These are phyloP conservation scores for Gryganskiella cystojenkinii DNA, from an alignment of 192 early-diverging fungal genomes.

Conservation along the genomic window DNA sequence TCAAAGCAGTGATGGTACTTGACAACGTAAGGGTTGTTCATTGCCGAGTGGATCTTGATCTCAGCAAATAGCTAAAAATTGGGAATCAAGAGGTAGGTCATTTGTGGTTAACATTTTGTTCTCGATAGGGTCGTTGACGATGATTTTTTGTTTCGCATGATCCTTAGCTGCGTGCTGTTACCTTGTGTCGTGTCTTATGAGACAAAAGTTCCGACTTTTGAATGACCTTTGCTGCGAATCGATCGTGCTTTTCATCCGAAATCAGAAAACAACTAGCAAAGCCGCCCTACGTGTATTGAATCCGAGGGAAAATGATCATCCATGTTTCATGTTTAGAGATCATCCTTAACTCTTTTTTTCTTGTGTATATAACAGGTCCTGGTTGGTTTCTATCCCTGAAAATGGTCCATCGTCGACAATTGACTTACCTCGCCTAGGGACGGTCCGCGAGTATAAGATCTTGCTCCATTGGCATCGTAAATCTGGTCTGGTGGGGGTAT, in stretches of 20 bases:
- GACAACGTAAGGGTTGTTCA: slow-evolving; percentile 86
- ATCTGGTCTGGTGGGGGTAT: slow-evolving; percentile 57
- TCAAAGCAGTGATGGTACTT: slow-evolving; percentile 87
- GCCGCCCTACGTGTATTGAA: slow-evolving; percentile 90
- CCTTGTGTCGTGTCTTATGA: slow-evolving; percentile 57
- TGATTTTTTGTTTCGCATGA: neutral
- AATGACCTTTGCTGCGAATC: slow-evolving; percentile 74
- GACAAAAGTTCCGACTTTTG: slow-evolving; percentile 58
- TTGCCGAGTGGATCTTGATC: slow-evolving; percentile 79
- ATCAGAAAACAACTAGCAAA: slow-evolving; percentile 90
- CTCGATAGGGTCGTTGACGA: neutral
- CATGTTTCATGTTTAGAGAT: too few relatives aligned
- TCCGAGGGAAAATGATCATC: too few relatives aligned
- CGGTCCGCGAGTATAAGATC: slow-evolving; percentile 47
- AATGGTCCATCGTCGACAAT: too few relatives aligned
- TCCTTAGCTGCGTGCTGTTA: neutral
- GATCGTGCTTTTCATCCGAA: slow-evolving; percentile 52
- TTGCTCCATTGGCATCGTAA: slow-evolving; percentile 37
- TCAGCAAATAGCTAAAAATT: slow-evolving; percentile 70
- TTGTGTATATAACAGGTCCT: neutral
- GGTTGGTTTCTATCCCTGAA: neutral
- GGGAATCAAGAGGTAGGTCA: neutral
- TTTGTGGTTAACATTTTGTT: neutral
- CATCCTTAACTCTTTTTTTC: neutral
- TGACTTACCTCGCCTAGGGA: slow-evolving; percentile 66